Evolutionary conservation across 2,329 filamentous ascomycete genomes (phyloP).

Genomic region (Aspergillus piperis): DNA sequence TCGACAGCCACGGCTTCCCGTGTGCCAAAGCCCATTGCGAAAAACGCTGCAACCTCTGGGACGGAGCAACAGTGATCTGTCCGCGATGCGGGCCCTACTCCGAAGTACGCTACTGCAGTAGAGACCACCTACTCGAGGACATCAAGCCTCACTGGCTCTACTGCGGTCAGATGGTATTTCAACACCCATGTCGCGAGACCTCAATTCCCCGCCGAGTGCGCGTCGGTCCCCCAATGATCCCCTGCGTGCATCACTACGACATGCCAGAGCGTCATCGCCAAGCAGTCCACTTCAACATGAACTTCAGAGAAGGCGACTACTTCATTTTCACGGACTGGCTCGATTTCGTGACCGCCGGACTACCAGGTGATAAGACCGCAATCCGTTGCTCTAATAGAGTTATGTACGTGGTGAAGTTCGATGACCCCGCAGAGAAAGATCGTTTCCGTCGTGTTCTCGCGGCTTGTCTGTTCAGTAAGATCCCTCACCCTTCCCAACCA

Average conservation of each 20-base stretch:
- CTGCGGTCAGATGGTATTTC: constrained; percentile 27
- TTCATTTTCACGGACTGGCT: constrained; percentile 38
- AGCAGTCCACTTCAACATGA: constrained; percentile 32
- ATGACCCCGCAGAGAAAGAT: constrained; percentile 31
- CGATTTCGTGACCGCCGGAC: constrained; percentile 16
- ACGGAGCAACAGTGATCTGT: constrained; percentile 38
- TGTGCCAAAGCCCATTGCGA: constrained; percentile 32
- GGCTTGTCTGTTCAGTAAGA: constrained; percentile 33
- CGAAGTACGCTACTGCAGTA: constrained; percentile 41
- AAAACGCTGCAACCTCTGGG: constrained; percentile 33
- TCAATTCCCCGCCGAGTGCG: constrained; percentile 25
- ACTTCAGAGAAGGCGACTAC: constrained; percentile 32
- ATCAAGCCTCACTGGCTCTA: constrained; percentile 38
- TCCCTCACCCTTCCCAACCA: not conserved
- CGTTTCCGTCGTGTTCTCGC: constrained; percentile 38
- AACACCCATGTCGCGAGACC: constrained; percentile 20
- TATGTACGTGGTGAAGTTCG: constrained; percentile 24
- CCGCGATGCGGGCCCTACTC: constrained; percentile 44
- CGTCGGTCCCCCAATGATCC: constrained; percentile 29
- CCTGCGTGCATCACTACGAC: constrained; percentile 31
- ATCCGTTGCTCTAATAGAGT: constrained; percentile 29
- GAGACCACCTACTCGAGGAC: constrained; percentile 38
- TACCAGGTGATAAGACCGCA: constrained; percentile 10
- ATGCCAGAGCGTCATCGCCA: constrained; percentile 41
- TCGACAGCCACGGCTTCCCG: constrained; percentile 54